A percentile compares a stretch with the other conserved stretches of the same genome.
These are phyloP conservation scores for Monosporascus sp. DNA, from an alignment of 2,329 filamentous ascomycete genomes.

Conservation along the genomic window DNA sequence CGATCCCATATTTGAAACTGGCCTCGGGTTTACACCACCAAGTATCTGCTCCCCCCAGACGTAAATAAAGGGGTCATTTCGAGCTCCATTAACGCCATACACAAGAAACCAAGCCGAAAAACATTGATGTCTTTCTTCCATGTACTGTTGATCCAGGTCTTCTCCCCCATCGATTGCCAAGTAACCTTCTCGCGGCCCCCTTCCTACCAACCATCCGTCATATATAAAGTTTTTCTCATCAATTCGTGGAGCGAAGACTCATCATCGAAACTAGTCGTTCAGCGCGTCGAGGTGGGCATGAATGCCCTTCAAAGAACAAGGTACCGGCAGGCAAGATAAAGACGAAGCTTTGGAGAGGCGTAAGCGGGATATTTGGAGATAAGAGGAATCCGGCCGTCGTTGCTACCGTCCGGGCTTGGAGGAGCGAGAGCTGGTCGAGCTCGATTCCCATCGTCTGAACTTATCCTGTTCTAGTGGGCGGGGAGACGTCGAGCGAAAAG, in stretches of 20 bases:
- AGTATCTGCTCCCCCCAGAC: not conserved
- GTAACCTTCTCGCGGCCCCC: not conserved
- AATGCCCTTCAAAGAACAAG: not conserved
- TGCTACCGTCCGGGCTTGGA: not conserved
- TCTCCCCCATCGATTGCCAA: not conserved
- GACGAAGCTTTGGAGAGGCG: not conserved
- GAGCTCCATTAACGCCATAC: not conserved
- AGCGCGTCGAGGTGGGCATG: not conserved
- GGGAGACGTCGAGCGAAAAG: not conserved
- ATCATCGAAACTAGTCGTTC: not conserved
- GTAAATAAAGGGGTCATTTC: not conserved
- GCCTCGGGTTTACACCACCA: not conserved
- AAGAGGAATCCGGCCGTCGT: not conserved
- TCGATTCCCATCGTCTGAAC: not conserved
- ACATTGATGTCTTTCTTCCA: not conserved
- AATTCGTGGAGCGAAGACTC: not conserved
- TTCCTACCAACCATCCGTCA: not conserved
- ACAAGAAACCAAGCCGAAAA: not conserved
- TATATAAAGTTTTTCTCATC: not conserved
- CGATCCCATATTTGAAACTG: not conserved
- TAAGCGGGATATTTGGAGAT: not conserved
- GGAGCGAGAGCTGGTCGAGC: conserved; percentile 11
- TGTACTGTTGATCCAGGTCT: not conserved
- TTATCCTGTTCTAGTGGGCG: not conserved
- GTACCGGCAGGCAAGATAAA: not conserved